Evolutionary conservation across 2,329 filamentous ascomycete genomes (phyloP), one percentile per base, ranked within the genome.

Genomic region (Hypoxylon sp.): DNA sequence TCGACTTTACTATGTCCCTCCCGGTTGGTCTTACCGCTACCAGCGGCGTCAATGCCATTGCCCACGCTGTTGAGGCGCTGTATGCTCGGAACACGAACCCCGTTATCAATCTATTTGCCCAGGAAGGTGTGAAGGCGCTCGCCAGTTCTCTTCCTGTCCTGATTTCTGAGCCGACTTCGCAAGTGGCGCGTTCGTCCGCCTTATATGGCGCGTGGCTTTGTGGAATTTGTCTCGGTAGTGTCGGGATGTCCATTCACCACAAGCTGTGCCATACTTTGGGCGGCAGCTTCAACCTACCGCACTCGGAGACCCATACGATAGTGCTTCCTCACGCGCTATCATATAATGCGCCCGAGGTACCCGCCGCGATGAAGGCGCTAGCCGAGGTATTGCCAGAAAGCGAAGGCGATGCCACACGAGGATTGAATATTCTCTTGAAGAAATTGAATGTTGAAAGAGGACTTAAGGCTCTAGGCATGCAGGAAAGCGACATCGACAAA

Each of bases 201-300:
- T 81, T 87, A 1, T 89, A 90, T 71, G 88, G 88, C 21, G 88
- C 88, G 37, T 90, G 87, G 87, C 83, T 90, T 1, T 90, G 87
- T 70, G 87, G 87, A 30, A 83, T 81, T 23, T 88, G 86, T 70
- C 80, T 90, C 0, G 88, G 87, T 5, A 84, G 79, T 62, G 85
- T 87, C 2, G 83, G 83, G 56, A 90, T 90, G 86, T 83, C 86
- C 2, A 81, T 91, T 12, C 89, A 91, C 73, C 88, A 91, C 76
- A 91, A 91, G 74, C 82, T 91, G 1, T 90, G 88, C 77, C 88
- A 91, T 73, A 86, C 85, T 0, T 79, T 90, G 1, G 88, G 88
- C 23, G 89, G 88, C 6, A 85, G 81, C 70, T 89, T 90, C 75
- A 84, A 86, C 65, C 81, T 91, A 5, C 87, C 88, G 0, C 88